Percentiles rank a stretch among this genome's conserved stretches.
These are phyloP conservation scores for Massarina eburnea DNA, from an alignment of 2,329 filamentous ascomycete genomes.

Conservation along the genomic window DNA sequence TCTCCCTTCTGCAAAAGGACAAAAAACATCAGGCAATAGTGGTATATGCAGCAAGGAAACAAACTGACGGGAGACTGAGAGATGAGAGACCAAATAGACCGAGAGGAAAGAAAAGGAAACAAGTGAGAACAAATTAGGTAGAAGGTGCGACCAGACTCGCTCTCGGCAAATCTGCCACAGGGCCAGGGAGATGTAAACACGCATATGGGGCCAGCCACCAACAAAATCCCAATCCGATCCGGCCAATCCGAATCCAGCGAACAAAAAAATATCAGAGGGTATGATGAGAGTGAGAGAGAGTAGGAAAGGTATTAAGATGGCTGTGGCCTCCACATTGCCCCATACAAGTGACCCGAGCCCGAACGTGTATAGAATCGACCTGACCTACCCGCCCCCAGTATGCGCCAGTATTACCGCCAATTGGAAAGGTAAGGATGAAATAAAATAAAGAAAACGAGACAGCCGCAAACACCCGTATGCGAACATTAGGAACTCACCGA, in stretches of 20 bases:
- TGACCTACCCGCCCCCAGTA: slow-evolving; percentile 30
- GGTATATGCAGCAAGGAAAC: slow-evolving; percentile 40
- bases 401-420: slow-evolving; percentile 37
- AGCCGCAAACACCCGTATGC: slow-evolving; percentile 18
- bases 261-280: slow-evolving; percentile 34
- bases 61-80: slow-evolving; percentile 16
- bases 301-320: slow-evolving; percentile 40
- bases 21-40: slow-evolving; percentile 33
- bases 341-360: slow-evolving; percentile 36
- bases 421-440: slow-evolving; percentile 19
- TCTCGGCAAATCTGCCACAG: slow-evolving; percentile 22
- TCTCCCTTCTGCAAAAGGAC: not conserved
- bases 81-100: slow-evolving; percentile 22
- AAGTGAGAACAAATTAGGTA: slow-evolving; percentile 25
- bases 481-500: slow-evolving; percentile 18
- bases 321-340: slow-evolving; percentile 23
- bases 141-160: not conserved
- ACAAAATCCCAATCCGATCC: not conserved
- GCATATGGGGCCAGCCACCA: slow-evolving; percentile 44
- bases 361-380: slow-evolving; percentile 36
- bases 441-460: slow-evolving; percentile 3
- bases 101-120: slow-evolving; percentile 5
- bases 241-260: slow-evolving; percentile 31
- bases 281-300: slow-evolving; percentile 35
- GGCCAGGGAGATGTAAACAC: slow-evolving; percentile 29